Base-by-base conservation (phyloP, 116 monocot species). In the Thalassia testudinum region DNA sequence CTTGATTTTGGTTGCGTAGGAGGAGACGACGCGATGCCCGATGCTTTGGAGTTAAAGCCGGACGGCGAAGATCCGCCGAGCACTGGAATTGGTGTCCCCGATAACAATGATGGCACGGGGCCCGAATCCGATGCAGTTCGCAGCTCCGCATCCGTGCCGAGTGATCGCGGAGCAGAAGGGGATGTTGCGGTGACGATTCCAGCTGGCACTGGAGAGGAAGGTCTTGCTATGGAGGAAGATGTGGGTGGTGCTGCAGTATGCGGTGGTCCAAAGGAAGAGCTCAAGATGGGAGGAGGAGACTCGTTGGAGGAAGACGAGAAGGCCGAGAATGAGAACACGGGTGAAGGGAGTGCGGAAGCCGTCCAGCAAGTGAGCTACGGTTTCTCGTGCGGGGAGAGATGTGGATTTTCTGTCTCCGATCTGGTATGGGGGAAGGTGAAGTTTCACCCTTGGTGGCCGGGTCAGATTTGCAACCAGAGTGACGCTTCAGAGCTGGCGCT, bases 381-480 rank as follows among this genome's bases (percentile, higher is more conserved):
- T 14, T 14, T 40, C 11, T 14, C 40, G 14, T 14, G 53, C 25
- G 47, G 47, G 13, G 59, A 48, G 24, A 24, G 22, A 37, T 18
- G 40, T 22, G 58, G 0, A 0, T 83, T 75, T 51, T 57, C 60
- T 49, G 54, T 72, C 27, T 52, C 63, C 16, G 84, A 84, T 56
- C 38, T 90, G 47, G 77, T 86, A 37, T 82, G 86, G 91, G 86
- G 86, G 43, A 91, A 91, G 60, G 78, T 91, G 43, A 91, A 64
- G 69, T 74, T 73, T 57, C 81, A 85, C 61, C 91, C 85, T 18
- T 91, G 85, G 85, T 91, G 91, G 91, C 91, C 91, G 48, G 91
- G 85, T 12, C 78, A 70, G 65, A 85, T 91, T 51, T 68, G 75
- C 49, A 69, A 78, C 70, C 68, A 75, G 11, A 54, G 56, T 3